These are phyloP conservation scores for Colletotrichum eremochloae DNA, from an alignment of 2,329 filamentous ascomycete species.

Conservation along the genomic window DNA sequence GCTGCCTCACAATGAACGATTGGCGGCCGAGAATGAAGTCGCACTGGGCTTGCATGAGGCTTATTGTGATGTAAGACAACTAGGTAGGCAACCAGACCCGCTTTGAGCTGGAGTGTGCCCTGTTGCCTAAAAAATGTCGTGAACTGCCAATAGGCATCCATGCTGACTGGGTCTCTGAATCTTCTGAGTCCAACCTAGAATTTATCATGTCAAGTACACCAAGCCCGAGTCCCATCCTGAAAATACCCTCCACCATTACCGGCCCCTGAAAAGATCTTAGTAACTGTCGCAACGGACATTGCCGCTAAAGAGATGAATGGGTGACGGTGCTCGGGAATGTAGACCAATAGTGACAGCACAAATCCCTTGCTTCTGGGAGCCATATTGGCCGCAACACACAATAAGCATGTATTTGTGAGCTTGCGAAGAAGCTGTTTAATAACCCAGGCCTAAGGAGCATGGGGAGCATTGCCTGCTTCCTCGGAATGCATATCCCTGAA, in stretches of 20 bases:
- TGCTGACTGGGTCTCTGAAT: slow-evolving; percentile 21
- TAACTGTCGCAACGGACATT: neutral
- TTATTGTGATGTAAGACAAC: slow-evolving; percentile 17
- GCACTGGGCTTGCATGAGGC: slow-evolving; percentile 27
- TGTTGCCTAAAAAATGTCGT: slow-evolving; percentile 21
- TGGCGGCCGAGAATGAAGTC: slow-evolving; percentile 8
- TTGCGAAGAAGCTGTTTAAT: neutral
- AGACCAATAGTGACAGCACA: neutral
- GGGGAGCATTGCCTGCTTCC: neutral
- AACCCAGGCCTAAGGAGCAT: neutral
- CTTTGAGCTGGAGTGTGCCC: slow-evolving; percentile 21
- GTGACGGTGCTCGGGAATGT: neutral
- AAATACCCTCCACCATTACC: neutral
- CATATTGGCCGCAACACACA: neutral
- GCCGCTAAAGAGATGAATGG: neutral
- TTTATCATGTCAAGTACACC: neutral
- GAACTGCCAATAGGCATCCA: slow-evolving; percentile 13
- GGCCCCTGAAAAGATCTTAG: neutral
- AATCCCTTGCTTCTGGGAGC: too few species aligned
- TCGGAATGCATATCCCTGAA: neutral
- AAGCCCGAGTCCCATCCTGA: neutral
- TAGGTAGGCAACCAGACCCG: slow-evolving; percentile 29
- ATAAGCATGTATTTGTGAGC: neutral
- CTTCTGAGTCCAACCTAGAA: neutral
- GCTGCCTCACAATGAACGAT: slow-evolving; percentile 14